Conservation (phyloP, 305 asterid species). For the Striga hermonthica region DNA sequence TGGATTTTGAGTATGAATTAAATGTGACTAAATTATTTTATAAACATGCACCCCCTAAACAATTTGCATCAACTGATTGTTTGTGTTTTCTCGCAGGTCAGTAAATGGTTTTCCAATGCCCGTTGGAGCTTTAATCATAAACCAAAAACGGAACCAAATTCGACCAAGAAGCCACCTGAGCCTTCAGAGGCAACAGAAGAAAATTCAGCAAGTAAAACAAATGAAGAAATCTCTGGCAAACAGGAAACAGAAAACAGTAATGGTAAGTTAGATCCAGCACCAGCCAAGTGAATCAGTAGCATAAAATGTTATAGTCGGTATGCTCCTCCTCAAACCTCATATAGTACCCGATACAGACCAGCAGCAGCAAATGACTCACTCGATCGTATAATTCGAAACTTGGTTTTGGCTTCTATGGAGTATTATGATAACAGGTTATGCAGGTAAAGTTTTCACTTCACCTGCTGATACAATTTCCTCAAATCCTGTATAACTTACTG, state of each 20-base stretch:
- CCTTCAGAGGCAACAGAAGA: slow-evolving; percentile 27
- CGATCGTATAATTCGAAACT: slow-evolving; percentile 3
- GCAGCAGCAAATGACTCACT: slow-evolving; percentile 31
- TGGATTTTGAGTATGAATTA: too few species aligned
- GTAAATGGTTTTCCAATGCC: slow-evolving; percentile 87
- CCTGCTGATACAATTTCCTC: too few species aligned
- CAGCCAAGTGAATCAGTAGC: not conserved
- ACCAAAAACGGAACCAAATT: slow-evolving; percentile 39
- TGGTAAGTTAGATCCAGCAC: slow-evolving; percentile 25
- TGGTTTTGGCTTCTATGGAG: slow-evolving; percentile 16
- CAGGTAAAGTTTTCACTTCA: not conserved
- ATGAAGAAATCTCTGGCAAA: slow-evolving; percentile 31
- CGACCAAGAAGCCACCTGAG: slow-evolving; percentile 39
- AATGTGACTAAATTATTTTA: too few species aligned
- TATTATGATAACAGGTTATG: not conserved
- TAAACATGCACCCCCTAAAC: too few species aligned
- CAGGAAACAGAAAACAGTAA: slow-evolving; percentile 24
- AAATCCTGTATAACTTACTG: too few species aligned
- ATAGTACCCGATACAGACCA: slow-evolving; percentile 33
- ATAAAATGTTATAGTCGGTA: slow-evolving; percentile 24
- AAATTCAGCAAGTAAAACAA: slow-evolving; percentile 23
- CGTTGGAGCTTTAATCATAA: slow-evolving; percentile 78
- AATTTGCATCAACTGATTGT: slow-evolving; percentile 16
- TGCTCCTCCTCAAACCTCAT: slow-evolving; percentile 28
- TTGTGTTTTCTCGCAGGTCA: slow-evolving; percentile 41